Conservation (phyloP, 129 eudicot genomes). For the Gnaphalium uliginosum region DNA sequence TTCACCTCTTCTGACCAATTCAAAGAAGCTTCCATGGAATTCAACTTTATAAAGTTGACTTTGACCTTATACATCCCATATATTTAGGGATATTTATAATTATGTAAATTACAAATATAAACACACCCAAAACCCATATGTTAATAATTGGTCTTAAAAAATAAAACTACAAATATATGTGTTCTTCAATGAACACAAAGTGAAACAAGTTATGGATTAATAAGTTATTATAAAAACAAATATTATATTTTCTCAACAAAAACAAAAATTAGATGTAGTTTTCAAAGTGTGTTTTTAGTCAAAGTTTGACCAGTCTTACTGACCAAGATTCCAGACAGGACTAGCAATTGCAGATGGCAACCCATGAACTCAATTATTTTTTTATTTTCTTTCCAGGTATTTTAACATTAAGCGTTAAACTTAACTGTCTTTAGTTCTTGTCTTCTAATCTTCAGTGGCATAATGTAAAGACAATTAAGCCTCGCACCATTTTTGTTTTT, state of each 20-base stretch:
- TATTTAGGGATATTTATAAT: conserved; percentile 4
- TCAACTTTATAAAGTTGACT: conserved; percentile 30
- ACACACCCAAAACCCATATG: not conserved
- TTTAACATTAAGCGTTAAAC: not conserved
- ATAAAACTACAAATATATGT: too few species aligned
- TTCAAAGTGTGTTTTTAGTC: conserved; percentile 16
- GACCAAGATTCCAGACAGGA: conserved; percentile 40
- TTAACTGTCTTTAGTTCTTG: not conserved
- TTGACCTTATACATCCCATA: conserved; percentile 18
- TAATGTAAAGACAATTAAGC: too few species aligned
- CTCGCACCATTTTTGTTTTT: too few species aligned
- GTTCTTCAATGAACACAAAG: too few species aligned
- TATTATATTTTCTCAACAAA: too few species aligned
- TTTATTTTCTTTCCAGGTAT: not conserved
- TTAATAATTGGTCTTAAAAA: too few species aligned
- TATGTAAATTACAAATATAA: not conserved
- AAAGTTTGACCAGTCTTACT: conserved; percentile 34
- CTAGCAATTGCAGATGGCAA: conserved; percentile 32
- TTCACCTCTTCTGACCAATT: conserved; percentile 37
- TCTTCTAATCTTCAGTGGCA: not conserved
- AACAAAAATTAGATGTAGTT: not conserved
- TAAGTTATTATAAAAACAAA: too few species aligned
- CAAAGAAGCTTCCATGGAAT: conserved; percentile 24
- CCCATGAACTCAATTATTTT: conserved; percentile 20
- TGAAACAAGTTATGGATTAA: too few species aligned